Percentiles rank a stretch among this genome's conserved stretches.
These are phyloP conservation scores for Rhizophagus sp. DNA, from an alignment of 192 early-diverging fungal species.

Conservation along the genomic window DNA sequence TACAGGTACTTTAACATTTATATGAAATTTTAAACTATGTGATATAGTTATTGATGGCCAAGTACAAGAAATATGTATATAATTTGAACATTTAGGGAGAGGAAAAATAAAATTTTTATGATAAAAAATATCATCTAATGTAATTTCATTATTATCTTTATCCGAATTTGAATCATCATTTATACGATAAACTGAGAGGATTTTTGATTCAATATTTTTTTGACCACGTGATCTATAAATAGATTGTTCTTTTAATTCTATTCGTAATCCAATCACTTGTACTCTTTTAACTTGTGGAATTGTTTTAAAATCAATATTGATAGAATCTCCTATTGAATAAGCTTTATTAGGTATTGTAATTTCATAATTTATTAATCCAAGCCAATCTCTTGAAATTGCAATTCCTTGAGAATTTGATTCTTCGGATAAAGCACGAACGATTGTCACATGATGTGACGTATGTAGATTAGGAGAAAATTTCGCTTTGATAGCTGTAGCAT, in stretches of 20 bases:
- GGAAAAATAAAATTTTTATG: constrained; percentile 14
- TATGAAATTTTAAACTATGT: constrained; percentile 8
- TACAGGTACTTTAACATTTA: neutral
- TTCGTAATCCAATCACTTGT: neutral
- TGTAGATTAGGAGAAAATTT: constrained; percentile 48
- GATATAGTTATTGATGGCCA: neutral
- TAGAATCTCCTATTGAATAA: constrained; percentile 46
- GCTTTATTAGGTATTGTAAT: constrained; percentile 56
- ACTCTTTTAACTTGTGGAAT: constrained; percentile 46
- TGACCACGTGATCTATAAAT: neutral
- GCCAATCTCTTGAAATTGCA: constrained; percentile 23
- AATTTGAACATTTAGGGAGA: constrained; percentile 14
- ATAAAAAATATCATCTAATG: neutral
- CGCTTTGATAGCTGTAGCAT: constrained; percentile 15
- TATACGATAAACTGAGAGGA: neutral
- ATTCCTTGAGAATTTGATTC: constrained; percentile 55
- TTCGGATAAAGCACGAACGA: constrained; percentile 52
- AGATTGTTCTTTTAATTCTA: constrained; percentile 7
- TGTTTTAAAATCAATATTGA: constrained; percentile 48
- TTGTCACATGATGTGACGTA: constrained; percentile 35
- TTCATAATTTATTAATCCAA: constrained; percentile 41
- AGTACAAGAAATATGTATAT: neutral
- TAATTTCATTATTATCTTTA: neutral
- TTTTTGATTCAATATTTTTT: neutral
- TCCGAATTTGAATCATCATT: neutral